Percentiles rank a stretch among this genome's conserved stretches.
phyloP scores from a whole-genome alignment of 2,329 filamentous ascomycete species.

The Acrocalymma vagum region DNA sequence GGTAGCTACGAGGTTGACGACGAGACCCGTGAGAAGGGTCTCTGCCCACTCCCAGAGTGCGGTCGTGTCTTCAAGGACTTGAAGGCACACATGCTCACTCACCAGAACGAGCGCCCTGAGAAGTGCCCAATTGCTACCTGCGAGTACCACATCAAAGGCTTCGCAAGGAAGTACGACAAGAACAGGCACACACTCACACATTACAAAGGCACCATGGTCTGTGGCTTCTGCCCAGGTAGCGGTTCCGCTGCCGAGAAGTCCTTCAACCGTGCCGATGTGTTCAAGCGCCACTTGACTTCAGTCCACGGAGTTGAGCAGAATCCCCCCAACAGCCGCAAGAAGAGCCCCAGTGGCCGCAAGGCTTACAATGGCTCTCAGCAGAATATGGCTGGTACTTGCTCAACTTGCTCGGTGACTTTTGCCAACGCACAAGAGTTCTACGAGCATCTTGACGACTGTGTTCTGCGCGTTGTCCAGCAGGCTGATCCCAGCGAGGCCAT shows the following conservation, averaged over 20 bases:
- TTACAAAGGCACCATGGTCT: constrained; percentile 98
- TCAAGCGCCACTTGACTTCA: constrained; percentile 91
- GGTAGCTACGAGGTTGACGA: constrained; percentile 49
- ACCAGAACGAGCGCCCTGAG: constrained; percentile 88
- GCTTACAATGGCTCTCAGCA: constrained; percentile 76
- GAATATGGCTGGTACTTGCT: constrained; percentile 81
- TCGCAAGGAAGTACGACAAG: constrained; percentile 95
- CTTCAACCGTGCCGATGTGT: constrained; percentile 94
- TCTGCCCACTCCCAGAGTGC: constrained; percentile 85
- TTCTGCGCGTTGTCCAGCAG: constrained; percentile 66
- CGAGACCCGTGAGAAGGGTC: constrained; percentile 69
- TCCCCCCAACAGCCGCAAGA: constrained; percentile 89
- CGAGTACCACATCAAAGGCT: constrained; percentile 91
- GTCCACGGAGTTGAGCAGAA: constrained; percentile 94
- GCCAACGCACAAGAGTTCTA: constrained; percentile 94
- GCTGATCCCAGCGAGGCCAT: constrained; percentile 52
- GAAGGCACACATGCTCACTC: constrained; percentile 93
- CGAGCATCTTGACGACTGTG: constrained; percentile 84
- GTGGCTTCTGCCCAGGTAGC: constrained; percentile 90
- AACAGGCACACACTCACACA: constrained; percentile 93
- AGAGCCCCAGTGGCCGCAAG: constrained; percentile 66
- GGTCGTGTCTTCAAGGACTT: constrained; percentile 89
- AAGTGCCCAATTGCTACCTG: constrained; percentile 94
- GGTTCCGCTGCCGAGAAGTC: constrained; percentile 92
- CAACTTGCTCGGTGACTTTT: constrained; percentile 87